Percentiles rank a stretch among this genome's conserved stretches.
phyloP scores from a whole-genome alignment of 805 yeast genomes.

The Hanseniaspora taiwanica region DNA sequence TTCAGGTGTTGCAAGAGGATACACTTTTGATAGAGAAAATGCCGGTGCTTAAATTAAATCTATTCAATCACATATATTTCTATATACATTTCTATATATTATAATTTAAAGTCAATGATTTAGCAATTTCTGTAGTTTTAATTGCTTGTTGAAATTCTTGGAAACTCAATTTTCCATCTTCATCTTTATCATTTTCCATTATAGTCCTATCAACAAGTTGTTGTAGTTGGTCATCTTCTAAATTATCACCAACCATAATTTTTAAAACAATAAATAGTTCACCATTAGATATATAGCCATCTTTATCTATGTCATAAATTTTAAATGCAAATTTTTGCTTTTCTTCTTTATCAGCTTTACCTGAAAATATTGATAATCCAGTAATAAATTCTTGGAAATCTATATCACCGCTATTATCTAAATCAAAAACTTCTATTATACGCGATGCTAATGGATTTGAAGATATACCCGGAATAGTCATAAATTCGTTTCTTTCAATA shows the following conservation, averaged over 20 bases:
- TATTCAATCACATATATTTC: not conserved
- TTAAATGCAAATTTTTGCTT: constrained; percentile 82
- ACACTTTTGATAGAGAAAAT: constrained; percentile 17
- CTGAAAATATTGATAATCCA: constrained; percentile 77
- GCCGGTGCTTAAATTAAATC: not conserved
- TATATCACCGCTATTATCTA: constrained; percentile 82
- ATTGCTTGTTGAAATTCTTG: constrained; percentile 70
- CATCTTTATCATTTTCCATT: constrained; percentile 80
- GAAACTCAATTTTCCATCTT: constrained; percentile 75
- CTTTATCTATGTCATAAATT: constrained; percentile 90
- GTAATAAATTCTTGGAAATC: constrained; percentile 91
- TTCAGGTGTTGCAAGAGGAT: constrained; percentile 84
- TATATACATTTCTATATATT: constrained; percentile 12
- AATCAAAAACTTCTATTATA: constrained; percentile 87
- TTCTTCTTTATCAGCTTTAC: constrained; percentile 67
- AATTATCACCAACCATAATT: constrained; percentile 92
- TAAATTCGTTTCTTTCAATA: constrained; percentile 79
- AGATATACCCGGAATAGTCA: constrained; percentile 85
- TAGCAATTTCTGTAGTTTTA: constrained; percentile 43
- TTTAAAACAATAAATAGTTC: constrained; percentile 84
- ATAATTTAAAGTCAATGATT: constrained; percentile 39
- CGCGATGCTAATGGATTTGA: constrained; percentile 82
- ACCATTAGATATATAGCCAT: constrained; percentile 90
- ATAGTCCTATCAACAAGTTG: constrained; percentile 96
- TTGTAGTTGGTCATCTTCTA: constrained; percentile 78